Evolutionary conservation across 2,329 filamentous ascomycete genomes (phyloP).

Genomic region (Exserohilum rostratum): DNA sequence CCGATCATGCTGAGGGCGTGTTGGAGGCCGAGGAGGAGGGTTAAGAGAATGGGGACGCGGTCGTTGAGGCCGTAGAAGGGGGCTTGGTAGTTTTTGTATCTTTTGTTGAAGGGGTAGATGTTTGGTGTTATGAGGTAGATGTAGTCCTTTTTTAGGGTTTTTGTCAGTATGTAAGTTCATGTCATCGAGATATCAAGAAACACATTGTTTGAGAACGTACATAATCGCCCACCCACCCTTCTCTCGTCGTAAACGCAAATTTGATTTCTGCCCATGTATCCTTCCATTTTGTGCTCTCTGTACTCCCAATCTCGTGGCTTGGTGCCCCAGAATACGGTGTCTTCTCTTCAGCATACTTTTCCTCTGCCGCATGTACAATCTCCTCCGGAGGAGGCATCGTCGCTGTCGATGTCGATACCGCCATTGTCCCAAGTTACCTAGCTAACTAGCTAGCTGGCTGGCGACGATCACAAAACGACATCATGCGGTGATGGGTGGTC

Average conservation of each 20-base stretch:
- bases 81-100: slow-evolving; percentile 35
- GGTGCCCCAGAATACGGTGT: slow-evolving; percentile 11
- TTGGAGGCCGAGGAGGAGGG: slow-evolving; percentile 37
- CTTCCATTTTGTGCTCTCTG: slow-evolving; percentile 13
- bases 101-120: slow-evolving; percentile 29
- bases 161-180: not conserved
- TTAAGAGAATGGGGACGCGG: slow-evolving; percentile 32
- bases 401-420: not conserved
- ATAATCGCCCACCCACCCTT: slow-evolving; percentile 51
- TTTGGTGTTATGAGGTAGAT: slow-evolving; percentile 37
- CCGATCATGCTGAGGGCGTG: slow-evolving; percentile 39
- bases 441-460: too few relatives aligned
- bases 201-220: too few relatives aligned
- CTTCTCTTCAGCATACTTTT: slow-evolving; percentile 6
- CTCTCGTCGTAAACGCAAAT: slow-evolving; percentile 45
- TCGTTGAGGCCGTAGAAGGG: slow-evolving; percentile 39
- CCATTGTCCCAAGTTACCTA: too few relatives aligned
- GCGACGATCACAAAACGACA: too few relatives aligned
- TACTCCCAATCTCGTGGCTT: slow-evolving; percentile 1
- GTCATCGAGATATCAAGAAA: not conserved
- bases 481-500: too few relatives aligned
- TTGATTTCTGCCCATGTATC: slow-evolving; percentile 23
- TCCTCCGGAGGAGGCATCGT: not conserved
- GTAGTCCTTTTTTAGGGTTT: slow-evolving; percentile 39
- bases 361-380: slow-evolving; percentile 1